Base-by-base conservation (phyloP, 495 filamentous ascomycete species). In the Astrothelium subdiscretum region DNA sequence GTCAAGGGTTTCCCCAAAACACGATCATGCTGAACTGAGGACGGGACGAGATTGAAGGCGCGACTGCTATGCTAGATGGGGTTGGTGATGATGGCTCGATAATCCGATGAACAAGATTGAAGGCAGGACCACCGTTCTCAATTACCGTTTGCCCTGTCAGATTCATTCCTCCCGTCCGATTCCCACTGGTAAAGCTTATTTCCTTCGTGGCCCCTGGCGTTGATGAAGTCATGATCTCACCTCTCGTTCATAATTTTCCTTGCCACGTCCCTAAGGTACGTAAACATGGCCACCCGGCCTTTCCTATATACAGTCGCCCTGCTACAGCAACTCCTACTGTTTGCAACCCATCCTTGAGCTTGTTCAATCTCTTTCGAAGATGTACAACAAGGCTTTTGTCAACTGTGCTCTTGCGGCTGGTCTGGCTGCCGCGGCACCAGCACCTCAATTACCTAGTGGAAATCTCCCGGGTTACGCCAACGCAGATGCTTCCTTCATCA, bases 401-500 rank as follows among this genome's bases (percentile, higher is more conserved):
- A 5, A n/a, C n/a, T 6, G 22, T 26, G 31, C 31, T 35, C n/a
- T 42, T 42, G 57, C 24, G 0, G 59, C 68, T 31, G 66, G 66
- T 31, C 48, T 75, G 18, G 72, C 63, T 57, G 67, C 58, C 44
- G 72, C 72, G 31, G 68, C 67, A 11, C 72, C 73, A 43, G 67
- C 67, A 18, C 68, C 71, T 54, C 69, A 73, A 59, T 15, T 8
- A 38, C 15, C 8, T 38, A 15, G 72, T 51, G 59, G 51, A 52
- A 22, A 59, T 27, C 24, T 74, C 22, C 22, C 71, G 60, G 72
- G 73, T 26, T 76, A 76, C 65, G 69, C 60, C 5, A 59, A 73
- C 51, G 72, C 70, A 8, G 68, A 70, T 64, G 64, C 66, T 2
- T 58, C 70, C 11, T 69, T 69, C 58, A 58, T 63, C 3, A 32